Evolutionary conservation across 305 asterid species (phyloP).

Genomic region (Fraxinus albicans): DNA sequence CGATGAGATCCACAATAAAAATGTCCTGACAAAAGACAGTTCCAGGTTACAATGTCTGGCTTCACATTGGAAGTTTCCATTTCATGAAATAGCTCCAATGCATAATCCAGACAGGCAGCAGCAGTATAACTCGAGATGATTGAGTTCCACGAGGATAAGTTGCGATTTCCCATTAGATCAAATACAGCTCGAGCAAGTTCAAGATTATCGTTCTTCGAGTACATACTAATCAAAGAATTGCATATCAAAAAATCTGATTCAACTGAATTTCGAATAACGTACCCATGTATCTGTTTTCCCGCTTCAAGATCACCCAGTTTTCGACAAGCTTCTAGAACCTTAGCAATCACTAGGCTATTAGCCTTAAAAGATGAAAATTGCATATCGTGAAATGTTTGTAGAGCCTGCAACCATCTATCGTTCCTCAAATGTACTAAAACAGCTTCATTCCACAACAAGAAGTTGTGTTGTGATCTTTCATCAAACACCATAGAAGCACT

Average conservation of each 20-base stretch:
- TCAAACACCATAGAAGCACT: slow-evolving; percentile 35
- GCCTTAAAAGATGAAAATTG: slow-evolving; percentile 29
- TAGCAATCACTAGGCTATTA: slow-evolving; percentile 29
- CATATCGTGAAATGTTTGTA: slow-evolving; percentile 30
- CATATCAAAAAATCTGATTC: slow-evolving; percentile 28
- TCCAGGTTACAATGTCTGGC: slow-evolving; percentile 48
- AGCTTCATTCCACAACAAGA: slow-evolving; percentile 44
- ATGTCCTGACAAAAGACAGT: slow-evolving; percentile 44
- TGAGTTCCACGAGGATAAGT: slow-evolving; percentile 48
- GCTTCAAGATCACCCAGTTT: slow-evolving; percentile 32
- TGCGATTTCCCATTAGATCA: slow-evolving; percentile 34
- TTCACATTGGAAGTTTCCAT: slow-evolving; percentile 28
- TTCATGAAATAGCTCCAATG: slow-evolving; percentile 36
- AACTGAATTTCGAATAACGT: slow-evolving; percentile 34
- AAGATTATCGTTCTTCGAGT: slow-evolving; percentile 28
- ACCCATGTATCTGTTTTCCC: slow-evolving; percentile 49
- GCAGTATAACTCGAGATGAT: slow-evolving; percentile 40
- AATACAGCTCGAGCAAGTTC: slow-evolving; percentile 36
- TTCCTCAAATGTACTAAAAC: slow-evolving; percentile 39
- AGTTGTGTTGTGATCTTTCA: slow-evolving; percentile 22
- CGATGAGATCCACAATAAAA: slow-evolving; percentile 26
- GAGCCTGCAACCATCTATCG: slow-evolving; percentile 33
- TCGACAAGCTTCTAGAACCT: slow-evolving; percentile 43
- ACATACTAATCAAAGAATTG: slow-evolving; percentile 44
- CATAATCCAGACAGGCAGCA: slow-evolving; percentile 30